Evolutionary conservation across 305 asterid genomes (phyloP).

Genomic region (Fraxinus sp.): DNA sequence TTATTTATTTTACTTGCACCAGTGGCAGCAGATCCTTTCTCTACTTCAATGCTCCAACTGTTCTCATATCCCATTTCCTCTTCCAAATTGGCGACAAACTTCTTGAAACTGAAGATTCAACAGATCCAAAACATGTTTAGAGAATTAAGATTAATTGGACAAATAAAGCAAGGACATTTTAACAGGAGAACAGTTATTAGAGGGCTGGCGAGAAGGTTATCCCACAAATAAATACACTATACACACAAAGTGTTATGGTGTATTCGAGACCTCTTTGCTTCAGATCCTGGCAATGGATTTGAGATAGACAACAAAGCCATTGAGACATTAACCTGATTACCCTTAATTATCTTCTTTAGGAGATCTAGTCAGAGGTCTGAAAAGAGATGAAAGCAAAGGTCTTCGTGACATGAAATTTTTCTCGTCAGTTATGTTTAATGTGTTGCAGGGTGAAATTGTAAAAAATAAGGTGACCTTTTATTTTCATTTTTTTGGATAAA

Average conservation of each 20-base stretch:
- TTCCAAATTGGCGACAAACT: constrained; percentile 66
- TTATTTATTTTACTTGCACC: constrained; percentile 36
- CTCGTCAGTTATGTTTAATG: background rate
- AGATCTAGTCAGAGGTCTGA: background rate
- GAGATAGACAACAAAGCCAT: background rate
- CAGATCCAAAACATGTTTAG: constrained; percentile 21
- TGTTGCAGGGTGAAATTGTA: background rate
- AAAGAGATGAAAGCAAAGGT: background rate
- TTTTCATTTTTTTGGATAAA: background rate
- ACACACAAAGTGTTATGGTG: background rate
- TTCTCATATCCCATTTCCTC: constrained; percentile 55
- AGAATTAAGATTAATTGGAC: constrained; percentile 7
- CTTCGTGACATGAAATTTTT: background rate
- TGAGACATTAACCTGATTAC: background rate
- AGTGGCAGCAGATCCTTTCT: constrained; percentile 35
- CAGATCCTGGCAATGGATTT: constrained; percentile 2
- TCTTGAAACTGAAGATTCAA: constrained; percentile 64
- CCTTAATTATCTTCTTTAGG: constrained; percentile 2
- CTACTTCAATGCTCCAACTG: constrained; percentile 34
- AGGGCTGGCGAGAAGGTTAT: background rate
- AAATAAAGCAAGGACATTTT: background rate
- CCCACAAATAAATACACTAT: background rate
- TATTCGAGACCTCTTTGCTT: background rate
- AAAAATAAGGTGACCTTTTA: background rate
- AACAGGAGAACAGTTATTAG: background rate